A percentile compares a stretch with the other conserved stretches of the same genome.
phyloP scores from a whole-genome alignment of 2,329 filamentous ascomycete species.

The Sphaerulina vaccinii region DNA sequence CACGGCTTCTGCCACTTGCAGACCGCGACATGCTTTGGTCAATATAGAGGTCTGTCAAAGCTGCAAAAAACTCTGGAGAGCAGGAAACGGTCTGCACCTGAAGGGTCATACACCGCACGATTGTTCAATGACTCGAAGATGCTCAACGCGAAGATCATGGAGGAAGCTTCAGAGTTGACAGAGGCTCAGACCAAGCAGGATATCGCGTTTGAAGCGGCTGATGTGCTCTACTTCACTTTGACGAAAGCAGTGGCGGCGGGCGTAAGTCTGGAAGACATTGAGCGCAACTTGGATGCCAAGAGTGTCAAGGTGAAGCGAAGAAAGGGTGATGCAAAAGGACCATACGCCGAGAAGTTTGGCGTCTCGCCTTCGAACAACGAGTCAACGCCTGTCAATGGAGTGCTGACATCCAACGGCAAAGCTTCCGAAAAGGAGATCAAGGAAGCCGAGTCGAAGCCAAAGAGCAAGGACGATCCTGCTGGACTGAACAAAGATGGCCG shows the following conservation, averaged over 20 bases:
- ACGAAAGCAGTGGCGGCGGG: constrained; percentile 84
- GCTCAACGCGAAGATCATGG: constrained; percentile 93
- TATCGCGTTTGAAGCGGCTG: constrained; percentile 89
- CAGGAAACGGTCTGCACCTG: constrained; percentile 77
- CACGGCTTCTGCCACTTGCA: constrained; percentile 89
- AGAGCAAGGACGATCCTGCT: constrained; percentile 52
- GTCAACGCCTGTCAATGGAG: constrained; percentile 44
- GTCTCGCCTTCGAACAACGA: constrained; percentile 43
- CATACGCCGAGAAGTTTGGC: constrained; percentile 82
- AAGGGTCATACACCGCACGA: constrained; percentile 88
- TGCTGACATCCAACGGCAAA: constrained; percentile 25
- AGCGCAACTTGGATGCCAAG: constrained; percentile 90
- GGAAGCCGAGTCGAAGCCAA: constrained; percentile 55
- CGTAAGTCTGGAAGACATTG: constrained; percentile 83
- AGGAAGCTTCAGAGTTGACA: constrained; percentile 94
- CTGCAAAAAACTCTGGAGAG: constrained; percentile 83
- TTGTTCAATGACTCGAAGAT: constrained; percentile 91
- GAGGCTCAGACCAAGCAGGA: constrained; percentile 79
- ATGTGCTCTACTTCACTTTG: constrained; percentile 92
- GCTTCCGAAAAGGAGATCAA: constrained; percentile 43
- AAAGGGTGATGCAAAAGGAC: constrained; percentile 89
- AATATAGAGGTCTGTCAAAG: constrained; percentile 74
- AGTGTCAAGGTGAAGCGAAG: constrained; percentile 91
- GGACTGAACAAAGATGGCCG: constrained; percentile 51
- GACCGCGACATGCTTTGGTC: constrained; percentile 88